Conservation (phyloP, 768 basidiomycete genomes). For the Mrakia gelida region DNA sequence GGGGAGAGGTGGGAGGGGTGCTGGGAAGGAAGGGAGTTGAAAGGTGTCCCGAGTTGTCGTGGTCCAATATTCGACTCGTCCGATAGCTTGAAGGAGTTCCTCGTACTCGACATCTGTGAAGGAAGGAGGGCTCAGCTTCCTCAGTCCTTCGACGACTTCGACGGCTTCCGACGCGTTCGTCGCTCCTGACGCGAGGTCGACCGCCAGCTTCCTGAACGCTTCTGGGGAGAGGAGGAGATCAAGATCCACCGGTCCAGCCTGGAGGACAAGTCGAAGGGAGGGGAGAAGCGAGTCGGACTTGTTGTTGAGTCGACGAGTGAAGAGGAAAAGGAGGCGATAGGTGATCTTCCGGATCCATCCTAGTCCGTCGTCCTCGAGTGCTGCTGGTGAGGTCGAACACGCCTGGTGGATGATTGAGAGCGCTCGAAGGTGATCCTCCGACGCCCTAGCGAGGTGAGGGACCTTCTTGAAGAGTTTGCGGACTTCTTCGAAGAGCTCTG, state of each 20-base stretch:
- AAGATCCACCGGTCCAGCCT: neutral
- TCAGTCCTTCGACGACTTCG: neutral
- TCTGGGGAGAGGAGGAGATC: neutral
- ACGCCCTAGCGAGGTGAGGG: too few species aligned
- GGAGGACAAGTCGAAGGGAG: neutral
- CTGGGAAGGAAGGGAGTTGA: neutral
- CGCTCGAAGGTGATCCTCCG: too few species aligned
- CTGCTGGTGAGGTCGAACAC: too few species aligned
- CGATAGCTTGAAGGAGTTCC: neutral
- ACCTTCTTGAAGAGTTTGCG: neutral
- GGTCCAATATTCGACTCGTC: neutral
- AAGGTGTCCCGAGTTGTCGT: neutral
- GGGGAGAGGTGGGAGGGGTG: neutral
- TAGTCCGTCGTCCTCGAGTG: too few species aligned
- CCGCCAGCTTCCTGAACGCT: neutral
- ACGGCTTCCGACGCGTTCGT: conserved; percentile 12
- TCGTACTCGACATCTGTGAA: neutral
- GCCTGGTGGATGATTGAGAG: too few species aligned
- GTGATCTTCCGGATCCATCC: neutral
- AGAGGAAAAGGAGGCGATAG: neutral
- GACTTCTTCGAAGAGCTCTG: neutral
- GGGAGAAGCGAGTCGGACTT: neutral
- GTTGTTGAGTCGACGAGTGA: neutral
- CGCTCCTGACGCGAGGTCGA: neutral
- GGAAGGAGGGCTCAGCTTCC: neutral